Conservation (phyloP, 768 basidiomycete genomes). For the Auricularia heimuer region DNA sequence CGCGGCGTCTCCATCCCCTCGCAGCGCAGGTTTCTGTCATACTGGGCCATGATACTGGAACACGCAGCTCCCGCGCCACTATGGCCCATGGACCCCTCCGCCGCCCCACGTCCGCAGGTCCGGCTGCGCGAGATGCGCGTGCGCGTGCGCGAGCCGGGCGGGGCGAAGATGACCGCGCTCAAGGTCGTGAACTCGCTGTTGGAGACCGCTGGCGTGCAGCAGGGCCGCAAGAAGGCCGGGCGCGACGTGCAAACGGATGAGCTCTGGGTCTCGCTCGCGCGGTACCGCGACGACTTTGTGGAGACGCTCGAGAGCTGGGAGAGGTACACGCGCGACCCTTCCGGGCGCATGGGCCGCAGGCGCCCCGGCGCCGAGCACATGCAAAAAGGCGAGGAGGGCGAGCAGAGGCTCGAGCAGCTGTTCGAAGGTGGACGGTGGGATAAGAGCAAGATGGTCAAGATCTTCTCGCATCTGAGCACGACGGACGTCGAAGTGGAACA, state of each 20-base stretch:
- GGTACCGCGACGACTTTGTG: conserved; percentile 68
- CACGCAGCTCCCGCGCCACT: conserved; percentile 43
- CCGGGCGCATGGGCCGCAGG: conserved; percentile 28
- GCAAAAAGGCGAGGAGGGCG: conserved; percentile 21
- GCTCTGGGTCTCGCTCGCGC: conserved; percentile 63
- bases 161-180: conserved; percentile 40
- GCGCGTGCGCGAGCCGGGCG: conserved; percentile 48
- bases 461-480: conserved; percentile 1
- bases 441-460: conserved; percentile 58
- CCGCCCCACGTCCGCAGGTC: conserved; percentile 32
- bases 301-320: conserved; percentile 56
- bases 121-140: conserved; percentile 47
- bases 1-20: conserved; percentile 74
- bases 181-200: conserved; percentile 49
- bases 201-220: conserved; percentile 23
- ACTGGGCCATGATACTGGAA: conserved; percentile 61
- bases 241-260: conserved; percentile 4
- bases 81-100: conserved; percentile 26
- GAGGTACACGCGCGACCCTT: conserved; percentile 35
- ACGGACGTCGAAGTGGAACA: neutral
- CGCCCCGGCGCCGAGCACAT: conserved; percentile 26
- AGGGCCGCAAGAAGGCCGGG: conserved; percentile 16
- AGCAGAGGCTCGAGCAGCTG: conserved; percentile 23
- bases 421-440: conserved; percentile 60
- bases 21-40: conserved; percentile 69